phyloP scores from a whole-genome alignment of 192 early-diverging fungal genomes.

The Coemansia sp. region DNA sequence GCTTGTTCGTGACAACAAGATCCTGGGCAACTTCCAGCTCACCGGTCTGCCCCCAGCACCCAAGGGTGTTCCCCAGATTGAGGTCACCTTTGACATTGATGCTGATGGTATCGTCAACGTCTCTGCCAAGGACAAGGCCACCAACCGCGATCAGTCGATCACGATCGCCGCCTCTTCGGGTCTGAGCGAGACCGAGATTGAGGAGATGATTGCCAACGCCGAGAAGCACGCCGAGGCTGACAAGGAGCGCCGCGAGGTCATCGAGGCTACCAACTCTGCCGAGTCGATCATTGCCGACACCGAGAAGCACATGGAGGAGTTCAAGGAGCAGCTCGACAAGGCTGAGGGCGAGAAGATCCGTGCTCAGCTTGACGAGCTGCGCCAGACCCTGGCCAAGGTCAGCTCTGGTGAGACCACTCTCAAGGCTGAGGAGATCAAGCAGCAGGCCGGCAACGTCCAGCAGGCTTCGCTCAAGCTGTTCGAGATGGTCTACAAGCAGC shows the following conservation, averaged over 20 bases:
- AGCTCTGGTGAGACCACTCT: constrained; percentile 62
- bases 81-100: constrained; percentile 95
- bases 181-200: constrained; percentile 91
- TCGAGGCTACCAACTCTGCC: constrained; percentile 93
- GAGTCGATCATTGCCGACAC: constrained; percentile 89
- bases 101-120: constrained; percentile 93
- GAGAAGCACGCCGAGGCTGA: constrained; percentile 92
- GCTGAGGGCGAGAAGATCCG: constrained; percentile 85
- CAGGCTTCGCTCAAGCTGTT: constrained; percentile 91
- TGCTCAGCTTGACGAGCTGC: constrained; percentile 75
- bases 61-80: constrained; percentile 95
- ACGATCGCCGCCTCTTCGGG: constrained; percentile 98
- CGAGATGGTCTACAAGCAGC: constrained; percentile 95
- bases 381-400: constrained; percentile 72
- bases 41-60: constrained; percentile 91
- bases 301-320: constrained; percentile 93
- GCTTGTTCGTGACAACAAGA: constrained; percentile 98
- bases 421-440: constrained; percentile 85
- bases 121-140: constrained; percentile 91
- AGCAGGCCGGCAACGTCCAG: constrained; percentile 82
- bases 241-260: constrained; percentile 86
- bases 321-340: constrained; percentile 92
- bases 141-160: constrained; percentile 93
- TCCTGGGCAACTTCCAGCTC: constrained; percentile 95
- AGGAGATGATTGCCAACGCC: constrained; percentile 95